These are phyloP conservation scores for Anthracocystis panici-leucophaei DNA, from an alignment of 1,284 basidiomycete species.

Conservation along the genomic window DNA sequence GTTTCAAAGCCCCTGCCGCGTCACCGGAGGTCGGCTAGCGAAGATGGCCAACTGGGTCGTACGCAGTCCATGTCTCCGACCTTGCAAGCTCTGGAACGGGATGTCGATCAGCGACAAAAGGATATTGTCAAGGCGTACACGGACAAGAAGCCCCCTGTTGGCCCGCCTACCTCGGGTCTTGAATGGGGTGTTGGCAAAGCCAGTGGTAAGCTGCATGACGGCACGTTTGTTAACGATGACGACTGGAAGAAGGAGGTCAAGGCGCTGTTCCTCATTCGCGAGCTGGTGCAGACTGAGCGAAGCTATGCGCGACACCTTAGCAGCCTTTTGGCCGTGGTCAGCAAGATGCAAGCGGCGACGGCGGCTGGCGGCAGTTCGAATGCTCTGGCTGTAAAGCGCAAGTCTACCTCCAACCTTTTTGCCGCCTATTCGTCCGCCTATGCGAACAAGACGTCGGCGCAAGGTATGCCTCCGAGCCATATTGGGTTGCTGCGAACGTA, in stretches of 20 bases:
- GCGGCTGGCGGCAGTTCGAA: slow-evolving; percentile 12
- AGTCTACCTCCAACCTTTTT: slow-evolving; percentile 35
- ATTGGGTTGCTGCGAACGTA: slow-evolving; percentile 55
- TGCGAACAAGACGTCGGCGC: slow-evolving; percentile 15
- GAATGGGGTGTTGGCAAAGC: slow-evolving; percentile 60
- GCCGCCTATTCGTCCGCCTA: slow-evolving; percentile 36
- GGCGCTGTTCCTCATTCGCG: slow-evolving; percentile 66
- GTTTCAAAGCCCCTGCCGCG: slow-evolving; percentile 5
- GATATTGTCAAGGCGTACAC: slow-evolving; percentile 43
- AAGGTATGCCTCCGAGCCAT: slow-evolving; percentile 38
- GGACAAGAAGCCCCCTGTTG: slow-evolving; percentile 18
- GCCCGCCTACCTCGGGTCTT: slow-evolving; percentile 29
- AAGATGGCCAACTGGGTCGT: slow-evolving; percentile 22
- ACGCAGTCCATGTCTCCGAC: slow-evolving; percentile 9
- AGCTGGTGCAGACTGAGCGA: slow-evolving; percentile 66
- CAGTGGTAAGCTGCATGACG: slow-evolving; percentile 56
- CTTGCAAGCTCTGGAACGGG: slow-evolving; percentile 9
- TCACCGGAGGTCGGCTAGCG: slow-evolving; percentile 38
- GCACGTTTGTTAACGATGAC: slow-evolving; percentile 61
- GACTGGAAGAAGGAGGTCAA: slow-evolving; percentile 68
- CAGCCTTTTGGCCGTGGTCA: slow-evolving; percentile 56
- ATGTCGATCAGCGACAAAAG: slow-evolving; percentile 46
- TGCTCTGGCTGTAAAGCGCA: slow-evolving; percentile 30
- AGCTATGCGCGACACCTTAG: slow-evolving; percentile 65
- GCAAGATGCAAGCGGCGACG: slow-evolving; percentile 30